Evolutionary conservation across 2,329 filamentous ascomycete genomes (phyloP), one percentile per base, ranked within the genome.

Genomic region (Aureobasidium uvarum): DNA sequence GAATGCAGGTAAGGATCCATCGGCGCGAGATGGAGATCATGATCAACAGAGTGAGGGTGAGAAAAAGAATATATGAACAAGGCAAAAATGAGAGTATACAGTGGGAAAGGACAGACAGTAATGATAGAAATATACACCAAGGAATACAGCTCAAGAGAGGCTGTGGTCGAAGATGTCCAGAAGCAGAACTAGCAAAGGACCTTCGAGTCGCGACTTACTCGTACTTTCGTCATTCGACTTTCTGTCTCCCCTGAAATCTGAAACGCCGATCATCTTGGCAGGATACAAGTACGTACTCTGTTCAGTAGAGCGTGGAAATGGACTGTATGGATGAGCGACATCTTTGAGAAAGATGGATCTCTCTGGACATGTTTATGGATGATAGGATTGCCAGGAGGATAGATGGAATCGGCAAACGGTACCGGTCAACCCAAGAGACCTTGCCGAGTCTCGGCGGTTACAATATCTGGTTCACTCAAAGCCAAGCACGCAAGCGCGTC

Each of bases 1-100:
- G 11, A n/a, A 66, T 55, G 28, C 50, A 66, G 65, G 59, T 50
- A 56, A 50, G 38, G n/a, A 63, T 56, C 56, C 50, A 66, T 62
- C 65, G 43, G 36, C 65, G 65, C 5, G 58, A 62, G 51, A 66
- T 65, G 31, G 65, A 39, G 33, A 56, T 45, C 41, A 62, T 56
- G 41, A 36, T 54, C 38, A 23, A 45, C 28, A 14, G 39, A 7
- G 4, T 48, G 20, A 13, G 10, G 20, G 16, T 3, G 13, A 16
- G 23, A 16, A 45, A 23, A 31, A 20, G 16, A 14, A 51, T 8
- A n/a, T 51, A 51, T 51, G 25, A n/a, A 33, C 25, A 51, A 39
- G n/a, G n/a, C 45, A n/a, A 48, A 39, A 59, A 43, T 58, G 52
- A 39, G 28, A 55, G 25, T 48, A 20, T 16, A 13, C 1, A 50